Conservation (phyloP, 257 asterid genomes). For the Solanum habrochaites region DNA sequence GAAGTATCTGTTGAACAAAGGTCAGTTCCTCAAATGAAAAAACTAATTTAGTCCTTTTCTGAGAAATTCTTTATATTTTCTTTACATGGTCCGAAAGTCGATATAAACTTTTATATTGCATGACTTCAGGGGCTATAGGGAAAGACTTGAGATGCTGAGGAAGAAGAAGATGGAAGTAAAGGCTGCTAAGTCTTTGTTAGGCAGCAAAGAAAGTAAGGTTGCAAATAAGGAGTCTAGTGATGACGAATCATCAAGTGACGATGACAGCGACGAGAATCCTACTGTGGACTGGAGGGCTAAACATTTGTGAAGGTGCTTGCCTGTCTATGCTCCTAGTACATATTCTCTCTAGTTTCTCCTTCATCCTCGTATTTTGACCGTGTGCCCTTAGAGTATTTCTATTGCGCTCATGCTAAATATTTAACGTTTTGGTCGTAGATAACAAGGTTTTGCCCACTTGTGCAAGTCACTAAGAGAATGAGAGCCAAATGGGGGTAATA, state of each 20-base stretch:
- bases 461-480: not conserved
- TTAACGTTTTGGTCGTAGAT: not conserved
- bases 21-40: constrained; percentile 20
- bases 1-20: constrained; percentile 76
- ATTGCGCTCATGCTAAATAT: not conserved
- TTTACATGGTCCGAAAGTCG: constrained; percentile 39
- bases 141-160: constrained; percentile 62
- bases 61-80: not conserved
- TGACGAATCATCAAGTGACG: constrained; percentile 62
- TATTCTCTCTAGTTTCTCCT: not conserved
- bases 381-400: not conserved
- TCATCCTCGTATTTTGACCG: not conserved
- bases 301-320: constrained; percentile 34
- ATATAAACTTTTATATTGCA: not conserved
- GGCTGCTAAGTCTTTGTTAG: constrained; percentile 42
- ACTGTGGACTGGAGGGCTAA: constrained; percentile 92
- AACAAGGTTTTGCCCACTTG: not conserved
- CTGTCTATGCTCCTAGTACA: constrained; percentile 3
- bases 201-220: constrained; percentile 22
- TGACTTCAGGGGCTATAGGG: constrained; percentile 43
- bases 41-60: not conserved
- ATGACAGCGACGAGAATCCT: constrained; percentile 40
- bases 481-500: not conserved
- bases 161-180: constrained; percentile 62
- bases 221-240: constrained; percentile 39